A percentile compares a stretch with the other conserved stretches of the same genome.
These are phyloP conservation scores for Rhazya stricta DNA, from an alignment of 257 asterid genomes.

Conservation along the genomic window DNA sequence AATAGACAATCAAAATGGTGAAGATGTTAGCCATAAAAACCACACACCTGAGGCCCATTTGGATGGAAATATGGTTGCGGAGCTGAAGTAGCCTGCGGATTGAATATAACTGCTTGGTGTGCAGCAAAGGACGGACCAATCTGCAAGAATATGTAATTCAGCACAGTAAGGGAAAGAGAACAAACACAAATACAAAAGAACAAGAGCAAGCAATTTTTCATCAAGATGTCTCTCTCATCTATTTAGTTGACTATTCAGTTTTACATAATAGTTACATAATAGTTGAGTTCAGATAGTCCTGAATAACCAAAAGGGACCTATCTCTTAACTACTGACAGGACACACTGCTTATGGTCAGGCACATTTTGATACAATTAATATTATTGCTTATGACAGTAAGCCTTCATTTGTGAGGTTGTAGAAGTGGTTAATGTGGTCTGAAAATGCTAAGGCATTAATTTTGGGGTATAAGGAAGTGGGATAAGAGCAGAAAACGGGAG, in stretches of 20 bases:
- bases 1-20: not conserved
- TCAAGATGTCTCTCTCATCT: not conserved
- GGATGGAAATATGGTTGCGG: slow-evolving; percentile 84
- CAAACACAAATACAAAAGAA: not conserved
- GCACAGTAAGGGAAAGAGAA: not conserved
- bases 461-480: not conserved
- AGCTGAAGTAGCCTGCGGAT: slow-evolving; percentile 64
- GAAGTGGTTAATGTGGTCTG: not conserved
- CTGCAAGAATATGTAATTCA: slow-evolving; percentile 33
- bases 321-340: not conserved
- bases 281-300: not conserved
- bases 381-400: no score
- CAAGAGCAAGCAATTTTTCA: not conserved
- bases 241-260: no score
- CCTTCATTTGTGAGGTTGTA: not conserved
- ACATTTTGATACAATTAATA: not conserved
- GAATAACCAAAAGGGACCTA: not conserved
- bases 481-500: not conserved
- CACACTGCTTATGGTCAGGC: not conserved
- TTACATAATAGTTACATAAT: no score
- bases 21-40: slow-evolving; percentile 3
- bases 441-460: not conserved
- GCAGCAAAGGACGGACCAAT: slow-evolving; percentile 59
- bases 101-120: slow-evolving; percentile 70
- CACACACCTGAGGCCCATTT: slow-evolving; percentile 83